These are phyloP conservation scores for Pseudofabraea citricarpa DNA, from an alignment of 2,329 filamentous ascomycete genomes.

Conservation along the genomic window DNA sequence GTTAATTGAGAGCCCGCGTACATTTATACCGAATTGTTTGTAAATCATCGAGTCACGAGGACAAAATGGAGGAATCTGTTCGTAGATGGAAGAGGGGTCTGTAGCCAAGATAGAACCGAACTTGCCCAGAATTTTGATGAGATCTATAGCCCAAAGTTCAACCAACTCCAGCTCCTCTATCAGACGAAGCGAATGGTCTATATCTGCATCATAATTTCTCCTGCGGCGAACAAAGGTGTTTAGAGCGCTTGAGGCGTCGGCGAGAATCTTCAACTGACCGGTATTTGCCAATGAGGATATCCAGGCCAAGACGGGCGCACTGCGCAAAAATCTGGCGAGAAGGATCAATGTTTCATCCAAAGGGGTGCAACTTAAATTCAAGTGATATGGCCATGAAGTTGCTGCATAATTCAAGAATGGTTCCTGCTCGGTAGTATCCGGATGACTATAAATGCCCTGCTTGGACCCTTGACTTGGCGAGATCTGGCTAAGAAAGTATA, in stretches of 20 bases:
- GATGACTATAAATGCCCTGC: too few relatives aligned
- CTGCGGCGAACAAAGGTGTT: constrained; percentile 13
- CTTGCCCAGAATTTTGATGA: constrained; percentile 31
- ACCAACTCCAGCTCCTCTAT: constrained; percentile 21
- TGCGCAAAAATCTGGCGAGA: constrained; percentile 22
- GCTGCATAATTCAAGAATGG: constrained; percentile 21
- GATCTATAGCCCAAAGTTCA: constrained; percentile 29
- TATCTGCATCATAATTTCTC: constrained; percentile 6
- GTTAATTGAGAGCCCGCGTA: not conserved
- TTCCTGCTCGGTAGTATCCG: not conserved
- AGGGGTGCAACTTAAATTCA: constrained; percentile 6
- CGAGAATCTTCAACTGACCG: constrained; percentile 21
- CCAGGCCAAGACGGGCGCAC: constrained; percentile 27
- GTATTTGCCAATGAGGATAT: constrained; percentile 24
- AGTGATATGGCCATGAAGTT: constrained; percentile 22
- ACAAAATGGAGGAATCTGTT: constrained; percentile 34
- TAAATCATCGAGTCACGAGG: constrained; percentile 30
- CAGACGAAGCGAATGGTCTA: constrained; percentile 8
- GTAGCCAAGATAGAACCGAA: constrained; percentile 25
- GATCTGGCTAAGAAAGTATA: not conserved
- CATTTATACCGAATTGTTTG: constrained; percentile 24
- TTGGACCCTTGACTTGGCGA: not conserved
- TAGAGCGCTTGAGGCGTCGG: constrained; percentile 22
- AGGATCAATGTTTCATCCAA: constrained; percentile 7
- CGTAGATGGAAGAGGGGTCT: constrained; percentile 31